Base-by-base conservation (phyloP, 495 filamentous ascomycete genomes). In the Aspergillus sclerotioniger region DNA sequence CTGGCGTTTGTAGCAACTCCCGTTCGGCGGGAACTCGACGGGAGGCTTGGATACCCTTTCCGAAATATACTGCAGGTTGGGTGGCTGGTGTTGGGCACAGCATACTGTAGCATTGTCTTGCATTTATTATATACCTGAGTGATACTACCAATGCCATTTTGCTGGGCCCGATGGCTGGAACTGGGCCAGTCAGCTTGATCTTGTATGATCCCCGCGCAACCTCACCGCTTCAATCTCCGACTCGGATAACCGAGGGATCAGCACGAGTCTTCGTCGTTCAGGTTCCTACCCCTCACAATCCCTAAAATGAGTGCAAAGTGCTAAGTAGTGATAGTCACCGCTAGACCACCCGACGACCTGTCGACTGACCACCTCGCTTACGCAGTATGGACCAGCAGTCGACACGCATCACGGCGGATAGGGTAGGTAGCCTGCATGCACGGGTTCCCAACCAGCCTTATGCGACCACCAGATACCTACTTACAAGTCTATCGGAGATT, bases 1-100 rank as follows among this genome's bases (percentile, higher is more conserved):
- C n/a, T 15, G 63, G 62, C 59, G 62, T 62, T 60, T 54, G 32
- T 33, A 3, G 47, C 8, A 6, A 50, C 28, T 31, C 29, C 47
- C 31, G 9, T 21, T 32, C 25, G 47, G 47, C 47, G 28, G 47
- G 47, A 32, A 13, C 25, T 31, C 25, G 47, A 32, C 28, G 47
- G 25, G 17, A 28, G 15, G 13, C 32, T 25, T 50, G 47, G 47
- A 32, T n/a, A 50, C 16, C 28, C 47, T 15, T n/a, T 28, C 31
- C 1, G 3, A 32, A 16, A 16, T 25, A 10, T 25, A 31, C 13
- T 28, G 47, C 13, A 7, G 15, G 47, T 15, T 32, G 47, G 28
- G n/a, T 31, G 47, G 47, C 16, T 47, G 4, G 16, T 47, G 17
- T 21, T 9, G 44, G 44, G 17, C 44, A 17, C 44, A 13, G 44